Evolutionary conservation across 805 yeast species (phyloP).

Genomic region (Yarrowia hollandica): DNA sequence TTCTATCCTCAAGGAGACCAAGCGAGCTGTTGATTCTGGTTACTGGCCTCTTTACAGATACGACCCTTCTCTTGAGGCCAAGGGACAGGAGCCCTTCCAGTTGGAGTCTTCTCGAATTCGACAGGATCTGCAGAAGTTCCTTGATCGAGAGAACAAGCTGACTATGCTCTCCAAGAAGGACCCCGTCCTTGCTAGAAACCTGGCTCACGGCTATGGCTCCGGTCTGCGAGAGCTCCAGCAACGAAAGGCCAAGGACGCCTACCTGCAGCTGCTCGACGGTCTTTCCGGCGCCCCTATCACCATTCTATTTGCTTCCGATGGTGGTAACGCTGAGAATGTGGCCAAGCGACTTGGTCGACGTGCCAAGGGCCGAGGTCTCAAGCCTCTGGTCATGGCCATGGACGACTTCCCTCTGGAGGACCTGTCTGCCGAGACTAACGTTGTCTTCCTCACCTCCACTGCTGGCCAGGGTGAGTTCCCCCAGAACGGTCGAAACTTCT

Average conservation of each 20-base stretch:
- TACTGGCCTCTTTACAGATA: constrained; percentile 94
- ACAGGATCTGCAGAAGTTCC: constrained; percentile 71
- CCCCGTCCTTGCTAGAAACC: constrained; percentile 76
- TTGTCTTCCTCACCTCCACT: constrained; percentile 69
- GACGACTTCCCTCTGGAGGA: constrained; percentile 75
- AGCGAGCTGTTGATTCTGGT: constrained; percentile 88
- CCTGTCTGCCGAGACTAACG: constrained; percentile 65
- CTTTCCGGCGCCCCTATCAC: constrained; percentile 90
- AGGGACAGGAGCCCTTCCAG: constrained; percentile 59
- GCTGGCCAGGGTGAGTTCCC: constrained; percentile 90
- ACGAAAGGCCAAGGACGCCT: constrained; percentile 73
- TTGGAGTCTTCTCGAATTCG: constrained; percentile 82
- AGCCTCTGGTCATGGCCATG: constrained; percentile 63
- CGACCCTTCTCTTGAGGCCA: constrained; percentile 60
- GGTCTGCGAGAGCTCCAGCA: constrained; percentile 60
- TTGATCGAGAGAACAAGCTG: constrained; percentile 87
- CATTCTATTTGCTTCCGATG: constrained; percentile 85
- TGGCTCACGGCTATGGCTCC: constrained; percentile 62
- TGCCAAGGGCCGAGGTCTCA: constrained; percentile 76
- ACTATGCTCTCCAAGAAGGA: constrained; percentile 67
- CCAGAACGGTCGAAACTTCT: constrained; percentile 71
- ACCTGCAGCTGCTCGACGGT: constrained; percentile 73
- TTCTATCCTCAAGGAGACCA: constrained; percentile 79
- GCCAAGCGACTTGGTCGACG: constrained; percentile 77
- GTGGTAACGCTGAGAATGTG: constrained; percentile 82